Evolutionary conservation across 176 grass and related monocot genomes (phyloP).

Genomic region (Triticum dicoccoides): DNA sequence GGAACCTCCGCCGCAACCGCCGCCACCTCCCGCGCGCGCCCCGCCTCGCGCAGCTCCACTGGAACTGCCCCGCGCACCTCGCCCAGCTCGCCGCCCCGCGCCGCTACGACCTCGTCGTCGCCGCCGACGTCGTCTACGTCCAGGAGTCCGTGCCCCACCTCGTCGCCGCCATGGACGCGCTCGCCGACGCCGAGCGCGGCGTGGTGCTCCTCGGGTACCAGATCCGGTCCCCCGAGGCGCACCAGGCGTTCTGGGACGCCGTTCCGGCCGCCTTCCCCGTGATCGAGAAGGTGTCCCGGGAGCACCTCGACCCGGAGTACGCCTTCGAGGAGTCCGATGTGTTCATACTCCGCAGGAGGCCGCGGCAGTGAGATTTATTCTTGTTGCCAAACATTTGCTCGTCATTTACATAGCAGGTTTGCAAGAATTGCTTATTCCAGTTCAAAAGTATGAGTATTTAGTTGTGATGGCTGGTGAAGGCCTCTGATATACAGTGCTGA

Average conservation of each 20-base stretch:
- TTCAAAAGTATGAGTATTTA: not conserved
- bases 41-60: conserved; percentile 76
- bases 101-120: conserved; percentile 76
- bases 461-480: not conserved
- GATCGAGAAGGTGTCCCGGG: conserved; percentile 73
- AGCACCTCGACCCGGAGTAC: conserved; percentile 79
- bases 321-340: conserved; percentile 80
- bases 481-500: not conserved
- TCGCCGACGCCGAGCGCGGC: conserved; percentile 56
- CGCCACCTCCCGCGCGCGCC: conserved; percentile 49
- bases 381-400: not conserved
- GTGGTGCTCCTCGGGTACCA: conserved; percentile 82
- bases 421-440: conserved; percentile 9
- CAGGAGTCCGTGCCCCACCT: conserved; percentile 79
- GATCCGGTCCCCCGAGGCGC: conserved; percentile 77
- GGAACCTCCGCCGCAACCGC: conserved; percentile 85
- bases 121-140: conserved; percentile 90
- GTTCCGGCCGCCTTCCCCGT: conserved; percentile 53
- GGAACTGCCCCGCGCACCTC: conserved; percentile 71
- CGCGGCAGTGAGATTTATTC: conserved; percentile 22
- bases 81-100: conserved; percentile 40
- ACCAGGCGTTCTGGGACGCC: conserved; percentile 71
- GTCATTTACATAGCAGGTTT: not conserved
- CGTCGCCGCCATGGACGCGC: conserved; percentile 73
- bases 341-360: conserved; percentile 64